Evolutionary conservation across 2,329 filamentous ascomycete genomes (phyloP).

Genomic region (Pyricularia grisea): DNA sequence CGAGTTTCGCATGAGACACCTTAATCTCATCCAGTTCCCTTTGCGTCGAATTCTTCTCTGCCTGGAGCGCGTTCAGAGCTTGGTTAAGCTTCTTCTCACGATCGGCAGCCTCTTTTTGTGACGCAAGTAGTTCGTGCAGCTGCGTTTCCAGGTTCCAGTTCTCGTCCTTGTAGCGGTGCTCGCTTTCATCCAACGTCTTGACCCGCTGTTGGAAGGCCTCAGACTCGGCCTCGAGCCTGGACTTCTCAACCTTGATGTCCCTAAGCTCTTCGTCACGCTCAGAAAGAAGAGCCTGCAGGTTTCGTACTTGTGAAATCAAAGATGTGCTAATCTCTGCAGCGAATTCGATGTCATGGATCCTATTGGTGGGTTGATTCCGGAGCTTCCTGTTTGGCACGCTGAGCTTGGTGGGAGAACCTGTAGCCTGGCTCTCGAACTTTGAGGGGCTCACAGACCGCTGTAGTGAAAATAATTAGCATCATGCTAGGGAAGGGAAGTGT

Average conservation of each 20-base stretch:
- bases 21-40: slow-evolving; percentile 88
- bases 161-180: slow-evolving; percentile 94
- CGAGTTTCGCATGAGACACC: slow-evolving; percentile 65
- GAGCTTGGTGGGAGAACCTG: slow-evolving; percentile 81
- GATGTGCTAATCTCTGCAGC: slow-evolving; percentile 97
- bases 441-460: slow-evolving; percentile 64
- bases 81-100: slow-evolving; percentile 76
- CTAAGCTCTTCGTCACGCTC: slow-evolving; percentile 85
- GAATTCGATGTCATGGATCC: slow-evolving; percentile 93
- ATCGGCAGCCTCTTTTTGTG: slow-evolving; percentile 67
- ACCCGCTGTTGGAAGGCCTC: slow-evolving; percentile 73
- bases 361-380: slow-evolving; percentile 79
- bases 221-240: slow-evolving; percentile 71
- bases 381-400: slow-evolving; percentile 79
- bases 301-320: slow-evolving; percentile 85
- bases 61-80: slow-evolving; percentile 56
- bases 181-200: slow-evolving; percentile 80
- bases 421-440: slow-evolving; percentile 76
- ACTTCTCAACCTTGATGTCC: slow-evolving; percentile 63
- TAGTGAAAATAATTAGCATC: background rate
- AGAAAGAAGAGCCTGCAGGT: slow-evolving; percentile 72
- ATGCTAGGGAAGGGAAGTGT: slow-evolving; percentile 6
- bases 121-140: slow-evolving; percentile 70
- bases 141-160: slow-evolving; percentile 97
- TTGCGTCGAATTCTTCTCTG: slow-evolving; percentile 70